Conservation (phyloP, 208 protist genomes). For the Acanthamoeba castellanii region DNA sequence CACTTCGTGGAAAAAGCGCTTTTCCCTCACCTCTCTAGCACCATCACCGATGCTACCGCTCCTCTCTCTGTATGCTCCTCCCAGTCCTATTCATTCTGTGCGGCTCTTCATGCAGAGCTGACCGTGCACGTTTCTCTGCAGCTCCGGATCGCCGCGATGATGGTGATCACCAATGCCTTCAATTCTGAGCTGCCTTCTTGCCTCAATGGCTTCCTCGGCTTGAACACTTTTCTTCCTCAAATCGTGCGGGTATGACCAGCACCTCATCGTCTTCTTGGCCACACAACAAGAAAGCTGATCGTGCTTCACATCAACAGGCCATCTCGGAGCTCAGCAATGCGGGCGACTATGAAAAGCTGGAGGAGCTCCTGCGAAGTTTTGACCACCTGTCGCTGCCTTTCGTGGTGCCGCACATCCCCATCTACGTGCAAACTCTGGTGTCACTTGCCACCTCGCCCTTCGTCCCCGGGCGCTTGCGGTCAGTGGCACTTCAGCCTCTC, state of each 20-base stretch:
- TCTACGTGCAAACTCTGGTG: conserved; percentile 4
- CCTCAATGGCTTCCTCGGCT: background rate
- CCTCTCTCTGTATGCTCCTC: conserved; percentile 27
- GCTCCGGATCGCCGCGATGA: conserved; percentile 16
- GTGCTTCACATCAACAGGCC: too few species aligned
- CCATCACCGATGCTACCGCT: background rate
- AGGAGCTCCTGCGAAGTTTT: conserved; percentile 49
- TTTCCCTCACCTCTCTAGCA: conserved; percentile 38
- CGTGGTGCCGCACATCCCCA: background rate
- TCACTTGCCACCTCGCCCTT: background rate
- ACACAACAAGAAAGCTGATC: too few species aligned
- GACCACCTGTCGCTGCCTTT: background rate
- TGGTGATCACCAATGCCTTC: conserved; percentile 50
- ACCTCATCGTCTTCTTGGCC: background rate
- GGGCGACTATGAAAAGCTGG: conserved; percentile 31
- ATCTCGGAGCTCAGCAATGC: background rate
- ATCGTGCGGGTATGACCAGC: background rate
- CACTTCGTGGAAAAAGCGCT: conserved; percentile 31
- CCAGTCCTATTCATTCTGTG: background rate
- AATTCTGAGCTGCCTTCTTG: conserved; percentile 39
- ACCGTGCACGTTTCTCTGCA: background rate
- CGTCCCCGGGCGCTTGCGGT: background rate
- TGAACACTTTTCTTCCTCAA: background rate
- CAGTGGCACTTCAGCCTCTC: background rate
- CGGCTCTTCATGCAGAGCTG: background rate